These are phyloP conservation scores for Botryococcus braunii DNA, from an alignment of 163 green algal genomes.

Conservation along the genomic window DNA sequence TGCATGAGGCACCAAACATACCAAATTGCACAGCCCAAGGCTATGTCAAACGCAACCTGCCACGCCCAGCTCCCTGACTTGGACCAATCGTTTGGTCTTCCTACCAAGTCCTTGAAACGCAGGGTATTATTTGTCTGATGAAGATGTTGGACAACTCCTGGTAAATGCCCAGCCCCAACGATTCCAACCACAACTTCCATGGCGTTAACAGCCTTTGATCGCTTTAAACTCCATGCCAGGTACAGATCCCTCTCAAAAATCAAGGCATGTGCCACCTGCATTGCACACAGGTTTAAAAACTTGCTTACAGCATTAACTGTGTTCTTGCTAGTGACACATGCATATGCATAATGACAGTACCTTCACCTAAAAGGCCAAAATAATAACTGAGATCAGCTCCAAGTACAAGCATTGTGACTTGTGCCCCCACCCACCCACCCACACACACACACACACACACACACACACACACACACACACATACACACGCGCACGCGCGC, in stretches of 20 bases:
- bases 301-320: neutral
- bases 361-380: no score
- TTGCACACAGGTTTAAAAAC: neutral
- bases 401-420: no score
- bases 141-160: constrained; percentile 50
- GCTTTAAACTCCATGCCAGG: constrained; percentile 72
- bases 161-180: constrained; percentile 69
- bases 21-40: no score
- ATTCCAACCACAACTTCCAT: constrained; percentile 59
- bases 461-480: no score
- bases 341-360: neutral
- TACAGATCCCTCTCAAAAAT: constrained; percentile 65
- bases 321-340: neutral
- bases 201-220: constrained; percentile 77
- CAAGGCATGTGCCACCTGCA: constrained; percentile 26
- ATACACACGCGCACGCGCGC: no score
- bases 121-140: no score
- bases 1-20: no score
- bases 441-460: no score
- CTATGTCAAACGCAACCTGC: no score
- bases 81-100: neutral
- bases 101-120: constrained; percentile 6
- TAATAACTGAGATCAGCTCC: no score
- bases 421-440: no score
- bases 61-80: neutral